phyloP scores from a whole-genome alignment of 2,329 filamentous ascomycete genomes.

The Sordariomycetes sp. region DNA sequence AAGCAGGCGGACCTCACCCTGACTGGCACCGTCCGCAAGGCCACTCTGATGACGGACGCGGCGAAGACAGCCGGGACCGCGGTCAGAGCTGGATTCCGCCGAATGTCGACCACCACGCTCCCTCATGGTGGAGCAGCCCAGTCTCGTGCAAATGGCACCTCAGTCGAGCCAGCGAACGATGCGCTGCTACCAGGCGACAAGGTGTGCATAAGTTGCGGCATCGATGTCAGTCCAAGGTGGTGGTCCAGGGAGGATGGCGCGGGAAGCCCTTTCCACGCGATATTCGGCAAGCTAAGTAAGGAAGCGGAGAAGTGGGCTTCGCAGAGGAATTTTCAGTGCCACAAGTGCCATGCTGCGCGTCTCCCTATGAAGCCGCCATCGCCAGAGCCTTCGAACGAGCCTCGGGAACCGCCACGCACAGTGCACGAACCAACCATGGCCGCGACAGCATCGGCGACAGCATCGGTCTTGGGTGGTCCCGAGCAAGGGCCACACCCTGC shows the following conservation, averaged over 20 bases:
- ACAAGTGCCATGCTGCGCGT: conserved; percentile 52
- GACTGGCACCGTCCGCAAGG: conserved; percentile 89
- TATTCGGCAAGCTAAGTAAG: conserved; percentile 29
- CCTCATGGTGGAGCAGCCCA: conserved; percentile 10
- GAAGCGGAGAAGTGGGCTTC: conserved; percentile 51
- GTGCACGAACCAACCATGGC: conserved; percentile 1
- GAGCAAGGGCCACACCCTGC: neutral
- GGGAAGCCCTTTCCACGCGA: conserved; percentile 1
- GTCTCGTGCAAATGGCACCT: conserved; percentile 13
- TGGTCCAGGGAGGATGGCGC: conserved; percentile 50
- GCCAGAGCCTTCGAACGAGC: too few relatives aligned
- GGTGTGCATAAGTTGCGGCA: conserved; percentile 54
- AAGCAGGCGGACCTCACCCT: conserved; percentile 89
- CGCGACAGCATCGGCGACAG: neutral
- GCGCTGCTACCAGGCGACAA: conserved; percentile 35
- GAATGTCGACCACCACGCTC: conserved; percentile 43
- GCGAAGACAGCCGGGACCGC: conserved; percentile 40
- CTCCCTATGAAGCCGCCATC: conserved; percentile 2
- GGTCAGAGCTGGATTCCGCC: conserved; percentile 31
- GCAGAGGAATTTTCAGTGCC: conserved; percentile 60
- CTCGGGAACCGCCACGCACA: too few relatives aligned
- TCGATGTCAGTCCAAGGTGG: conserved; percentile 69
- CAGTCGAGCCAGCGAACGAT: conserved; percentile 14
- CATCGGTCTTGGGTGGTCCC: conserved; percentile 1
- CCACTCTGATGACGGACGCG: conserved; percentile 63